Base-by-base conservation (phyloP, 768 basidiomycete species). In the Mycena epipterygia region DNA sequence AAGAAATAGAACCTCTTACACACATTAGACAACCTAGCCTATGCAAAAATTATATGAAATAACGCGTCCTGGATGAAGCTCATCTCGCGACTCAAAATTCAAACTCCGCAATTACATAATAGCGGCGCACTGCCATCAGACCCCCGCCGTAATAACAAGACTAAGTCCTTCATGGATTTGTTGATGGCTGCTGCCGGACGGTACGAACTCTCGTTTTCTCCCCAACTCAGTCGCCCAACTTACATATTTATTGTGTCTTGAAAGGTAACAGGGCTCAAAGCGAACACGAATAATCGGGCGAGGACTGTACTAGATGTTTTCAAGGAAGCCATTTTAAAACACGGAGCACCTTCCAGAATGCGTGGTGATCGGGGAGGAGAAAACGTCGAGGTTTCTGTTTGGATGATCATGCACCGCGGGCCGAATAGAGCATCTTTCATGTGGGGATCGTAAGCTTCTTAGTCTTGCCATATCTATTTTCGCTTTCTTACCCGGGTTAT, bases 331-430 rank as follows among this genome's bases (percentile, higher is more conserved):
- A 60, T 78, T 25, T 5, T 48, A 1, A 39, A 67, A 6, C 76
- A 77, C 68, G 78, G 79, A 0, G 23, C 68, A 19, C 83, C 83
- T 19, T 82, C 79, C 8, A 64, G 79, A 7, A 60, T 82, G 3
- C 59, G 78, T n/a, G 81, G 78, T 1, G 82, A 84, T 74, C 70
- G 76, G 12, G 83, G 82, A 1, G 76, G 78, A 0, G 82, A 85
- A 67, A 86, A 85, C 69, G 71, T 72, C 11, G 63, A 73, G 12
- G 77, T 81, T 12, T 77, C 83, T 3, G 56, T 78, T 0, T 79
- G 67, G 23, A 85, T 85, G 84, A 79, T 84, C n/a, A 42, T 80
- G 41, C 21, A 39, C 0, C 65, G 75, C 11, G 83, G 85, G 4
- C 68, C 74, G 0, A 76, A 79, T 37, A 66, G 78, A 14, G 80